Evolutionary conservation across 2,329 filamentous ascomycete species (phyloP), one percentile per base, ranked within the genome.

Genomic region (Pseudogymnoascus sp.): DNA sequence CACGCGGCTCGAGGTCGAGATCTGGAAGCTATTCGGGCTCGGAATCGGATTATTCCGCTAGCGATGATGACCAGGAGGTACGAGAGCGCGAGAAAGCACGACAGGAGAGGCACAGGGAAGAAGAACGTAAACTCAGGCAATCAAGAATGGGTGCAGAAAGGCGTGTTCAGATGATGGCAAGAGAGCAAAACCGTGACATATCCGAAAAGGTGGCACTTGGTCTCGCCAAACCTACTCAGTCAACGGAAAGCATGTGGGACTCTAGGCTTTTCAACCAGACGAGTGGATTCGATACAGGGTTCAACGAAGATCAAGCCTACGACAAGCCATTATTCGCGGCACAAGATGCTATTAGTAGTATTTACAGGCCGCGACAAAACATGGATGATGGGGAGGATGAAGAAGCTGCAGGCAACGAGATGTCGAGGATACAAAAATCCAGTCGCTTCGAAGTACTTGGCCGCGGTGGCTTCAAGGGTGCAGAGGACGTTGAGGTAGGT

Each of bases 271-370:
- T 99, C 77, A 97, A 97, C 76, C 91, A 96, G 76, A 89, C 87
- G 5, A 92, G 89, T 69, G 94, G 94, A 0, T 95, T 99, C 73
- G 88, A 92, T 68, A 84, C 87, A 60, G 94, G 93, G 0, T 92
- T 97, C 82, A 99, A 99, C 75, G 94, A 99, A 75, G 94, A 99
- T 74, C 94, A 99, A 72, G 86, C 88, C 0, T 99, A 97, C 77
- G 94, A 97, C 75, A 97, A 97, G 77, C 94, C 94, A 19, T 80
- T 99, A 6, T 99, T 99, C 73, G 92, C 92, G 0, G 93, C 94
- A 12, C 92, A 97, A 73, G 93, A 97, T 72, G 93, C 91, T 7
- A 91, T 97, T 70, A 94, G 85, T 77, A 93, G 88, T 74, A 97
- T 99, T 68, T 99, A 99, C 76, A 84, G 92, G 35, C 91, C 93